Percentiles rank a stretch among this genome's conserved stretches.
Conservation (phyloP, 2,329 filamentous ascomycete species). For the Ilyonectria robusta region DNA sequence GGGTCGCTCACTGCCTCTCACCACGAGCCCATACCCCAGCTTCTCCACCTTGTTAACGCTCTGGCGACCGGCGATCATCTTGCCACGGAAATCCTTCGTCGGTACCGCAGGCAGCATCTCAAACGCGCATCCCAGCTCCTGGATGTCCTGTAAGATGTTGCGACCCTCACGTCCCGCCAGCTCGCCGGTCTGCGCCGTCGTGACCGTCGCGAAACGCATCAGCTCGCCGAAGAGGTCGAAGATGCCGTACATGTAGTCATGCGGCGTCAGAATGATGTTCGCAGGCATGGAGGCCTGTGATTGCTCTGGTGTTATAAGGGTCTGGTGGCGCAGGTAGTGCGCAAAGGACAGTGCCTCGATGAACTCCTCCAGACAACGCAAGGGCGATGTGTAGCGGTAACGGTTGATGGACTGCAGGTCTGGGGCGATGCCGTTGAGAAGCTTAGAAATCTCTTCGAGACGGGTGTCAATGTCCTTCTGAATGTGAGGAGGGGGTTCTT, state of each 20-base stretch:
- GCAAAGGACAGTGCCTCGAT: constrained; percentile 92
- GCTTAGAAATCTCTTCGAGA: constrained; percentile 77
- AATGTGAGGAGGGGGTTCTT: constrained; percentile 77
- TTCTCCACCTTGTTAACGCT: constrained; percentile 96
- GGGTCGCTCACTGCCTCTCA: constrained; percentile 89
- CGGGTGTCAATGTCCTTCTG: constrained; percentile 78
- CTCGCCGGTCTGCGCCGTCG: constrained; percentile 81
- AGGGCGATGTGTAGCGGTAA: constrained; percentile 83
- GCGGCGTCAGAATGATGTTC: constrained; percentile 76
- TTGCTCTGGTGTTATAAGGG: constrained; percentile 78
- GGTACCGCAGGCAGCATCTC: constrained; percentile 77
- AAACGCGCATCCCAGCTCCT: constrained; percentile 81
- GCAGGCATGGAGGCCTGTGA: constrained; percentile 64
- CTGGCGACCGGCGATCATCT: constrained; percentile 87
- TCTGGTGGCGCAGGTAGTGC: constrained; percentile 86
- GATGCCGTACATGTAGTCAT: constrained; percentile 91
- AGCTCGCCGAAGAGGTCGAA: constrained; percentile 96
- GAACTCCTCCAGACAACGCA: constrained; percentile 93
- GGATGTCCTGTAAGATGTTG: constrained; percentile 84
- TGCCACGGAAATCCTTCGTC: constrained; percentile 76
- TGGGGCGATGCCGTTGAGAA: constrained; percentile 76
- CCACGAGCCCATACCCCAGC: constrained; percentile 87
- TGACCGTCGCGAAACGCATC: constrained; percentile 96
- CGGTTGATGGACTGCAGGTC: constrained; percentile 86
- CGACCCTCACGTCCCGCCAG: constrained; percentile 59